These are phyloP conservation scores for Microascus cirrosus DNA, from an alignment of 2,329 filamentous ascomycete genomes.

Conservation along the genomic window DNA sequence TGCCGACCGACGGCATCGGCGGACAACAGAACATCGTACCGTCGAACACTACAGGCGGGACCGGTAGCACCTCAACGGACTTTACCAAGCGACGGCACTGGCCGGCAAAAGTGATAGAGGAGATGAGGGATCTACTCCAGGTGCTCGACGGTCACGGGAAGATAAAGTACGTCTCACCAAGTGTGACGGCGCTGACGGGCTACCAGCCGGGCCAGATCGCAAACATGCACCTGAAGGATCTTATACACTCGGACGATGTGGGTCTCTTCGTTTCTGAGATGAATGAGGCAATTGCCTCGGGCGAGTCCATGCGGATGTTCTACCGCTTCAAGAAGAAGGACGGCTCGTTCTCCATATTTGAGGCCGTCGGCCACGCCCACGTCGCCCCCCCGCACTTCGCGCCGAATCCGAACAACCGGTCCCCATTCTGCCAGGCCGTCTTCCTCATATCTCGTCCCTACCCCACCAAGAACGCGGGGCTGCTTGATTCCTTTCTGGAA, in stretches of 20 bases:
- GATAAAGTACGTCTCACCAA: conserved; percentile 78
- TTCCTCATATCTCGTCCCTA: conserved; percentile 91
- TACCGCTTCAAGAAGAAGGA: conserved; percentile 73
- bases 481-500: conserved; percentile 88
- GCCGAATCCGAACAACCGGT: conserved; percentile 51
- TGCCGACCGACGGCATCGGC: neutral
- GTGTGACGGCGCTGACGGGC: conserved; percentile 62
- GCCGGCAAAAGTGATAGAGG: conserved; percentile 81
- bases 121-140: conserved; percentile 79
- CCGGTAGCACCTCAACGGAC: conserved; percentile 11
- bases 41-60: conserved; percentile 5
- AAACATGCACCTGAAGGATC: conserved; percentile 66
- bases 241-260: conserved; percentile 78
- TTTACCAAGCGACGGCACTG: conserved; percentile 55
- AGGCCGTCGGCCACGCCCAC: conserved; percentile 87
- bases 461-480: conserved; percentile 72
- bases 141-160: conserved; percentile 78
- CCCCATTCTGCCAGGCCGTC: conserved; percentile 72
- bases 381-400: conserved; percentile 58
- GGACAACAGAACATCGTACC: neutral
- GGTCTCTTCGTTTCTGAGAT: conserved; percentile 77
- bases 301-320: conserved; percentile 72
- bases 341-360: conserved; percentile 67
- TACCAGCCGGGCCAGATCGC: conserved; percentile 60
- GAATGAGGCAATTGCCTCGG: conserved; percentile 76